These are phyloP conservation scores for Dichomitus squalens DNA, from an alignment of 1,284 basidiomycete species.

Conservation along the genomic window DNA sequence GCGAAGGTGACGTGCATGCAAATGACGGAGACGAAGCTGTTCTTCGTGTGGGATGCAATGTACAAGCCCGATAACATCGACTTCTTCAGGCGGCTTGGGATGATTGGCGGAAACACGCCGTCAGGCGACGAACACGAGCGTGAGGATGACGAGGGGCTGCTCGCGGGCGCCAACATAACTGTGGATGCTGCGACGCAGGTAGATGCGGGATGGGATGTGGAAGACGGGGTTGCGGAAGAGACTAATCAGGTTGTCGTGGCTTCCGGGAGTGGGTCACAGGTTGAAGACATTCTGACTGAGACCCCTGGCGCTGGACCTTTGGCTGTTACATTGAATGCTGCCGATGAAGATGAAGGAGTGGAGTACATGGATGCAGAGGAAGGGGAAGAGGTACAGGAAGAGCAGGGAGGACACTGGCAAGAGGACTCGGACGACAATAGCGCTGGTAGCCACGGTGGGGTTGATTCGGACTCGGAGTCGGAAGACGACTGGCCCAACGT, in stretches of 20 bases:
- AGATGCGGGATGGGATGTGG: background rate
- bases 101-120: constrained; percentile 2
- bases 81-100: constrained; percentile 10
- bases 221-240: background rate
- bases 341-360: constrained; percentile 2
- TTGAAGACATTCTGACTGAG: background rate
- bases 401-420: background rate
- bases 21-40: constrained; percentile 45
- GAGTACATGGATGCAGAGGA: constrained; percentile 12
- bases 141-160: background rate
- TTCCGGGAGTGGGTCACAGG: background rate
- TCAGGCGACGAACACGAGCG: background rate
- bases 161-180: background rate
- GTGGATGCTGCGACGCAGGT: background rate
- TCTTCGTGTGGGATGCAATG: constrained; percentile 29
- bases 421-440: constrained; percentile 4
- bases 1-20: constrained; percentile 54
- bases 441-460: constrained; percentile 4
- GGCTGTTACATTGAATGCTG: background rate
- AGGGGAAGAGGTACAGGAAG: background rate
- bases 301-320: constrained; percentile 1
- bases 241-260: background rate
- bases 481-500: background rate
- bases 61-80: constrained; percentile 20
- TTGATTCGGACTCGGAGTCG: constrained; percentile 1